Evolutionary conservation across 495 filamentous ascomycete genomes (phyloP), one percentile per base, ranked within the genome.

Genomic region (Schizothecium vesticola): DNA sequence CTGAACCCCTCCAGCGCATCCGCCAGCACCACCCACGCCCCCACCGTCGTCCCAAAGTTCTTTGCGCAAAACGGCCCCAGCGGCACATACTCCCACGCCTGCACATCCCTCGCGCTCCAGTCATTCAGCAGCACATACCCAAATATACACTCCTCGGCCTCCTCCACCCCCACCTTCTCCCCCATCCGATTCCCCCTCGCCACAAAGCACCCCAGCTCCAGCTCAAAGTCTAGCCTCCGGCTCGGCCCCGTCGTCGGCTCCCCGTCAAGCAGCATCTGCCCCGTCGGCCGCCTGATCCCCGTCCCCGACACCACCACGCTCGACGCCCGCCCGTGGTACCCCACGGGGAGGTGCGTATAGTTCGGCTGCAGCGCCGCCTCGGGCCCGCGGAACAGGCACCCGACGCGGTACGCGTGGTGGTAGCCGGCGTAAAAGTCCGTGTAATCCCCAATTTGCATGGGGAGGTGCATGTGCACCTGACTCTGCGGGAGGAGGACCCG

Each of bases 381-480:
- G 0, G 87, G 84, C 0, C 92, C 93, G n/a, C 94, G 89, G 82
- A 97, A 95, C 63, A 97, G 81, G 24, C 84, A 83, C 1, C 92
- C 90, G n/a, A 90, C 85, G 65, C 91, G 90, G 80, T 87, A 90
- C 55, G 94, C 94, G 79, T 98, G 94, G 74, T 97, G 89, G 63
- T 89, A 79, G 26, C 94, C 94, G n/a, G 91, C 94, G 79, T 92
- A 98, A 82, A 98, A 98, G 79, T 98, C 94, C 13, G 94, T 96
- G 79, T 98, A 98, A 76, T 97, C 93, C n/a, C 92, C 91, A 65
- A 97, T 93, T 33, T 85, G 83, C 87, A 98, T 88, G 6, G 94
- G 94, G 16, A 97, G 75, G 67, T 96, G 91, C 76, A 87, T 91
- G 65, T 80, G 85, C 25, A 93, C 88, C 4, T 84, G 77, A 0